These are phyloP conservation scores for Hawksworthiomyces lignivorus DNA, from an alignment of 2,329 filamentous ascomycete genomes.

Conservation along the genomic window DNA sequence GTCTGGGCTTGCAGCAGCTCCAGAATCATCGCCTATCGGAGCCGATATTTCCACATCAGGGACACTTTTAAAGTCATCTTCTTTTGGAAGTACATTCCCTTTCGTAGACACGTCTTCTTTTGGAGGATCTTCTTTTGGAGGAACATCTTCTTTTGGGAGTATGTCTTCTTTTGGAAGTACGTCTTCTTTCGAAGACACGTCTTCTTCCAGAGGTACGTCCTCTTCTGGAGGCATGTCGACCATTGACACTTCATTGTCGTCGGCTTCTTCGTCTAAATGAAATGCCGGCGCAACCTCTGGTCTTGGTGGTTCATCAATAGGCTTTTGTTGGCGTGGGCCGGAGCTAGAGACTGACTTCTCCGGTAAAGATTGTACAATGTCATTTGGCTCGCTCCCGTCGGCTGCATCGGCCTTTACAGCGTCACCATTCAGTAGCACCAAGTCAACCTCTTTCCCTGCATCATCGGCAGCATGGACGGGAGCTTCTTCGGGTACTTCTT, in stretches of 20 bases:
- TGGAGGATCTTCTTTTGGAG: not conserved
- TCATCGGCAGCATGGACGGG: slow-evolving; percentile 20
- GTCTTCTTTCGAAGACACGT: too few species aligned
- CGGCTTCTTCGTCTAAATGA: slow-evolving; percentile 16
- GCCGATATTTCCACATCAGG: slow-evolving; percentile 20
- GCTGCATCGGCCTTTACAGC: not conserved
- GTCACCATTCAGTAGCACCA: slow-evolving; percentile 26
- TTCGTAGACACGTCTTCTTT: not conserved
- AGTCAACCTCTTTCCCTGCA: slow-evolving; percentile 27
- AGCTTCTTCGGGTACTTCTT: slow-evolving; percentile 20
- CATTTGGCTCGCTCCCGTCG: too few species aligned
- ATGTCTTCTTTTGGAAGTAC: too few species aligned
- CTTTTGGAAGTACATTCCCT: not conserved
- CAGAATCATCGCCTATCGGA: slow-evolving; percentile 20
- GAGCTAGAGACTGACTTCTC: too few species aligned
- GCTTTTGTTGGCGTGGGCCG: too few species aligned
- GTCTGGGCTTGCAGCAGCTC: slow-evolving; percentile 27
- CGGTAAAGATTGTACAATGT: too few species aligned
- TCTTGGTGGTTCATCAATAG: too few species aligned
- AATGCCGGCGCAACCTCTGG: too few species aligned
- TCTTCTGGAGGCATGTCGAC: slow-evolving; percentile 14
- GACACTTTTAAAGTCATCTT: slow-evolving; percentile 2
- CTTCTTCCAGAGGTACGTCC: not conserved
- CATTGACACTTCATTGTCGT: slow-evolving; percentile 19
- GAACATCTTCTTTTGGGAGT: too few species aligned